Evolutionary conservation across 1,284 basidiomycete genomes (phyloP).

Genomic region (Calocybe gambosa): DNA sequence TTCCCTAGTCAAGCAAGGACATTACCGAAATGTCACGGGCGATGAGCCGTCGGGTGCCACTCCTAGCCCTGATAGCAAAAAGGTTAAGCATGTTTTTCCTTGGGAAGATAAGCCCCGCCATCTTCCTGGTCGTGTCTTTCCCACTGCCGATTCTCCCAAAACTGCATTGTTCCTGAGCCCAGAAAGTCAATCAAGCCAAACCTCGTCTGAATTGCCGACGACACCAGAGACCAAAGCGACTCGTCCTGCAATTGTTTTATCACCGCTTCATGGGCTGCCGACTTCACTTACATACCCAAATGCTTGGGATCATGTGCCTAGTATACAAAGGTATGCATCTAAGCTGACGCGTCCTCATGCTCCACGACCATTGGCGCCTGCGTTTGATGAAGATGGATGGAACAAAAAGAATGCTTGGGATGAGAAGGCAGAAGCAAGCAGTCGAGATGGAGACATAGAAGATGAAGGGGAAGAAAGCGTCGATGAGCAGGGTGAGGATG

Average conservation of each 20-base stretch:
- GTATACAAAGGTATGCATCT: conserved; percentile 71
- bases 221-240: conserved; percentile 27
- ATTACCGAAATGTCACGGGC: conserved; percentile 57
- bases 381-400: conserved; percentile 41
- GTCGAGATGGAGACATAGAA: conserved; percentile 78
- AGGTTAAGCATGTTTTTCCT: conserved; percentile 83
- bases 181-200: conserved; percentile 28
- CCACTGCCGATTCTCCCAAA: conserved; percentile 56
- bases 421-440: conserved; percentile 55
- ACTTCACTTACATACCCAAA: conserved; percentile 62
- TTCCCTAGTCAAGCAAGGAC: conserved; percentile 50
- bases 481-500: conserved; percentile 27
- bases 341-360: conserved; percentile 50
- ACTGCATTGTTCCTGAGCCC: conserved; percentile 43
- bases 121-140: conserved; percentile 70
- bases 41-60: conserved; percentile 28
- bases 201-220: conserved; percentile 26
- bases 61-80: conserved; percentile 63
- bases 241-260: conserved; percentile 23
- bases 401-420: conserved; percentile 41
- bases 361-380: conserved; percentile 37
- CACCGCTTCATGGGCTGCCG: conserved; percentile 43
- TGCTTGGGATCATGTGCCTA: conserved; percentile 78
- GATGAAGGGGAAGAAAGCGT: conserved; percentile 68
- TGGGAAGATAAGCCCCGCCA: conserved; percentile 79